Evolutionary conservation across 2,329 filamentous ascomycete genomes (phyloP), one percentile per base, ranked within the genome.

Genomic region (Fusarium sp.): DNA sequence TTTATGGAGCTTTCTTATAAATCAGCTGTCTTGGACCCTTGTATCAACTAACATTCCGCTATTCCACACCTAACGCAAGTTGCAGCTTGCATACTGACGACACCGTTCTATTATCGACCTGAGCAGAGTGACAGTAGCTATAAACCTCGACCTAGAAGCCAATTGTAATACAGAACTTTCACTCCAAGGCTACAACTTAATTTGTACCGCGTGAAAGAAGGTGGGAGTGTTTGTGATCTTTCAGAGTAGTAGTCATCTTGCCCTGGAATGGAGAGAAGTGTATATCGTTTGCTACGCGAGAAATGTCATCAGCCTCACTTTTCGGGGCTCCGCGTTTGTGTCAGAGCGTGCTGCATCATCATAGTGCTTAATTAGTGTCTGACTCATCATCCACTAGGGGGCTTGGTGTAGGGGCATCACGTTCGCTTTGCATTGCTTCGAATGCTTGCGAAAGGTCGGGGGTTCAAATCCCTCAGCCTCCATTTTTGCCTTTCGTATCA

Each of bases 381-480:
- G 36, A 22, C 25, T 54, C 15, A 14, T 8, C 22, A 49, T 56
- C 22, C 22, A 36, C 29, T 3, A 0, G 56, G 60, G 60, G 60
- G 55, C 36, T 61, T 63, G 60, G 60, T 63, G 55, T 63, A 63
- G 60, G 60, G 60, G 60, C 4, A 63, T 63, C 55, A 63, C 55
- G 42, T 61, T 63, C 60, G 55, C 54, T 63, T 63, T 63, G 60
- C 60, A 62, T 62, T 62, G 42, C 36, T 59, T 31, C 42, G 18
- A 60, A 62, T 62, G 60, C 60, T 12, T 63, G 60, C 55, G 60
- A 63, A 61, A 61, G 60, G 60, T 14, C 60, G 36, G 56, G 60
- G 60, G 60, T 63, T 63, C 60, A 61, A 63, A 63, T 63, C 60
- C 55, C 60, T 63, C 29, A 50, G 60, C 42, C 60, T 63, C 60